Conservation (phyloP, 306 rosid genomes). For the Prunus kanzakura region DNA sequence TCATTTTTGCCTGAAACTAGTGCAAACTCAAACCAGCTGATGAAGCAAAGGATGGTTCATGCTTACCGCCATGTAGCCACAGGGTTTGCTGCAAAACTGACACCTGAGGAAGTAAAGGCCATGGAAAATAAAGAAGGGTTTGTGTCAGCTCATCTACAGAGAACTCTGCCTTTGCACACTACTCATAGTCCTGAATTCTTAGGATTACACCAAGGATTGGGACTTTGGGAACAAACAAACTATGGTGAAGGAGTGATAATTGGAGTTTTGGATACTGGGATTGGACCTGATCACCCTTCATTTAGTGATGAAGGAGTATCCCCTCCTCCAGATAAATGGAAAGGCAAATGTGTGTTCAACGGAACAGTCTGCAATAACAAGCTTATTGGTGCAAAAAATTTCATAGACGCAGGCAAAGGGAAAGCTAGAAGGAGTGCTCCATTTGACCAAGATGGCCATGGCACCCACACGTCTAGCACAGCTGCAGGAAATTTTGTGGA, state of each 20-base stretch:
- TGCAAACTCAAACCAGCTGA: conserved; percentile 16
- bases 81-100: conserved; percentile 67
- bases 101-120: conserved; percentile 37
- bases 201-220: conserved; percentile 44
- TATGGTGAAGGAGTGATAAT: conserved; percentile 64
- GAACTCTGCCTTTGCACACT: conserved; percentile 41
- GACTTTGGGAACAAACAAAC: conserved; percentile 54
- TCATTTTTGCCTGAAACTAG: conserved; percentile 52
- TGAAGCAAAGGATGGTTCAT: conserved; percentile 27
- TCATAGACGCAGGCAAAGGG: not conserved
- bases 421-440: conserved; percentile 25
- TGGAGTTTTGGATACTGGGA: conserved; percentile 61
- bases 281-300: conserved; percentile 54
- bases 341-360: conserved; percentile 53
- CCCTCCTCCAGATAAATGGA: conserved; percentile 71
- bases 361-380: conserved; percentile 54
- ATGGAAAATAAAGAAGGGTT: conserved; percentile 47
- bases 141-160: conserved; percentile 43
- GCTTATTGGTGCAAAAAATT: conserved; percentile 60
- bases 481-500: conserved; percentile 59
- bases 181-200: conserved; percentile 55
- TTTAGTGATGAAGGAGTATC: conserved; percentile 52
- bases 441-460: conserved; percentile 45
- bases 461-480: conserved; percentile 61
- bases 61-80: conserved; percentile 46